Conservation (phyloP, 2,329 filamentous ascomycete species). For the Fulvia fulva region DNA sequence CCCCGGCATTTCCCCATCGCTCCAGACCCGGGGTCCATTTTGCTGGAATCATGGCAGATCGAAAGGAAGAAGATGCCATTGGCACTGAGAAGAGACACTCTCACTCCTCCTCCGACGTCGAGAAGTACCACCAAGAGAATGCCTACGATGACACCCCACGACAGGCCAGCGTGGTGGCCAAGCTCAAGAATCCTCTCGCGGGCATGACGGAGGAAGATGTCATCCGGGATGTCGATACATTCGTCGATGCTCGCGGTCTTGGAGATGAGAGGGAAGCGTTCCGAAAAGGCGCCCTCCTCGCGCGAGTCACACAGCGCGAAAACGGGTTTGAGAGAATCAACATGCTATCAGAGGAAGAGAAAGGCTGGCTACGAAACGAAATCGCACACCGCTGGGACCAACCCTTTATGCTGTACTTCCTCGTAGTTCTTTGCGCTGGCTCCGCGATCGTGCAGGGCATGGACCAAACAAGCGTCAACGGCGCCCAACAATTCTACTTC, state of each 20-base stretch:
- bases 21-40: no score
- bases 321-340: slow-evolving; percentile 41
- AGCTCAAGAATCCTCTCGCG: slow-evolving; percentile 54
- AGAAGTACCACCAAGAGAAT: slow-evolving; percentile 11
- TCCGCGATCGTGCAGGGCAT: slow-evolving; percentile 29
- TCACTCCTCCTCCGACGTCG: slow-evolving; percentile 12
- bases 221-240: slow-evolving; percentile 50
- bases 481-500: slow-evolving; percentile 34
- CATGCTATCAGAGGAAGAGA: slow-evolving; percentile 41
- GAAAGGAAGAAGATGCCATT: slow-evolving; percentile 11
- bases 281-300: slow-evolving; percentile 47
- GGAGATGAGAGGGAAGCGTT: slow-evolving; percentile 37
- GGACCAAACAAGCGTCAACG: slow-evolving; percentile 32
- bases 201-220: slow-evolving; percentile 50
- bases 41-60: not conserved
- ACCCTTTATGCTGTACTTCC: slow-evolving; percentile 59
- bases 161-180: slow-evolving; percentile 30
- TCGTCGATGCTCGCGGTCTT: slow-evolving; percentile 46
- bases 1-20: no score
- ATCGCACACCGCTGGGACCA: slow-evolving; percentile 55
- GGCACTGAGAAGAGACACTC: slow-evolving; percentile 16
- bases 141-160: slow-evolving; percentile 10
- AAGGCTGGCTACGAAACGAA: slow-evolving; percentile 41
- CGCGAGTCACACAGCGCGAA: slow-evolving; percentile 48
- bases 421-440: slow-evolving; percentile 47